Conservation (phyloP, 768 basidiomycete species). For the Lentinus tigrinus region DNA sequence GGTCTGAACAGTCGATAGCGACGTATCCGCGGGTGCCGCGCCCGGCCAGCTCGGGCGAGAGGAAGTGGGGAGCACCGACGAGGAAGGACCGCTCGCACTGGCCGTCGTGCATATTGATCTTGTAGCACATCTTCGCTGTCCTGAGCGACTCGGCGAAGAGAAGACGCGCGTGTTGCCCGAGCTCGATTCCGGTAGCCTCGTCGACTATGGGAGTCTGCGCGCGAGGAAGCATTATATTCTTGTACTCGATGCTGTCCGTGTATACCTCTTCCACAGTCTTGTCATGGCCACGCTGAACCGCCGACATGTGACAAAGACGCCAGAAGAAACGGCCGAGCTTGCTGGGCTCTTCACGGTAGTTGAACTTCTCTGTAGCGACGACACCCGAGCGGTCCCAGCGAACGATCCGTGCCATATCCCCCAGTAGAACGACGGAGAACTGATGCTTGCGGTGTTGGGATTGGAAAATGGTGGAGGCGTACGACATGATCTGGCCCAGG, state of each 20-base stretch:
- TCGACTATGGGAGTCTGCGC: neutral
- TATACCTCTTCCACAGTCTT: neutral
- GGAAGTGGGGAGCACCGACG: neutral
- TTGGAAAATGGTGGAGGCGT: neutral
- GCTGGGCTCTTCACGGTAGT: conserved; percentile 1
- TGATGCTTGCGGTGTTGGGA: conserved; percentile 4
- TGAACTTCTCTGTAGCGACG: conserved; percentile 3
- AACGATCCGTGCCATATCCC: conserved; percentile 3
- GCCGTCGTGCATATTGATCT: neutral
- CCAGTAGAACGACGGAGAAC: conserved; percentile 8
- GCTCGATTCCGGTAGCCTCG: neutral
- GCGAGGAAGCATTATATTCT: neutral
- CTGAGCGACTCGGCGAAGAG: neutral
- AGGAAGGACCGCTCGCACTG: neutral
- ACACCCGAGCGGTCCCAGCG: conserved; percentile 4
- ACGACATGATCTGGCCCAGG: conserved; percentile 4
- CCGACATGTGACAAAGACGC: neutral
- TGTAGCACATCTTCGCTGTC: neutral
- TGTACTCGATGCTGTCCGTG: neutral
- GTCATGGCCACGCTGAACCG: conserved; percentile 4
- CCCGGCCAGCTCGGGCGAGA: neutral
- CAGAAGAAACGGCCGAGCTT: conserved; percentile 4
- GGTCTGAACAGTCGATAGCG: neutral
- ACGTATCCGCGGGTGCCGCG: neutral
- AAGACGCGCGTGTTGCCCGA: neutral